Evolutionary conservation across 2,329 filamentous ascomycete genomes (phyloP), one percentile per base, ranked within the genome.

Genomic region (Bisporella sp.): DNA sequence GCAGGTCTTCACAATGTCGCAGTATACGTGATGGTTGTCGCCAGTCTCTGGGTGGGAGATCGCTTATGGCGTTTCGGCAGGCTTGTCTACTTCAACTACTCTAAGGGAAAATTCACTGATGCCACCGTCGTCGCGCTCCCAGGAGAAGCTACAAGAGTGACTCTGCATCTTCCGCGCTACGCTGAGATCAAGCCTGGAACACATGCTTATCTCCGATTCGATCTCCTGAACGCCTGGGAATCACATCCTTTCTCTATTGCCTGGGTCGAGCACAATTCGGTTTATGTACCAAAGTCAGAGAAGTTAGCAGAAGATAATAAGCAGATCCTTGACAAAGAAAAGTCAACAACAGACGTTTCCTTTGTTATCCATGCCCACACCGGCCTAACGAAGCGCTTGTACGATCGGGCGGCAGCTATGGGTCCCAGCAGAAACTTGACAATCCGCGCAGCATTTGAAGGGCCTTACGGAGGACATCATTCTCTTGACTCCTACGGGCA

Each of bases 401-500:
- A 82, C 73, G 74, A 87, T 60, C 81, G 76, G 52, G 89, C 87
- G 5, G 72, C 75, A 51, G 68, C 71, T 5, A 48, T 37, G 30
- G 30, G 44, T 40, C 28, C 32, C 6, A 52, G 50, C 12, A 48
- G 49, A 31, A 47, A 28, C 7, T 40, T 57, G 13, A 51, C 31
- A 5, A 33, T 61, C 11, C 62, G 52, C 45, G 90, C 89, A 33
- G 82, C 87, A 51, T 81, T 95, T 54, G 93, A 97, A 70, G 93
- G 93, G 0, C 92, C 93, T 1, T 97, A 97, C 65, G 85, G 82
- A 4, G 85, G 84, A 41, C 85, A 89, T 64, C 86, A 96, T 69
- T 83, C 82, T 54, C 83, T 97, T 57, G 84, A 90, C 68, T 96
- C 91, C 6, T 97, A 96, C 68, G 92, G 93, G 39, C 93, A 95